Base-by-base conservation (phyloP, 2,329 filamentous ascomycete genomes). In the Exophiala calicioides region DNA sequence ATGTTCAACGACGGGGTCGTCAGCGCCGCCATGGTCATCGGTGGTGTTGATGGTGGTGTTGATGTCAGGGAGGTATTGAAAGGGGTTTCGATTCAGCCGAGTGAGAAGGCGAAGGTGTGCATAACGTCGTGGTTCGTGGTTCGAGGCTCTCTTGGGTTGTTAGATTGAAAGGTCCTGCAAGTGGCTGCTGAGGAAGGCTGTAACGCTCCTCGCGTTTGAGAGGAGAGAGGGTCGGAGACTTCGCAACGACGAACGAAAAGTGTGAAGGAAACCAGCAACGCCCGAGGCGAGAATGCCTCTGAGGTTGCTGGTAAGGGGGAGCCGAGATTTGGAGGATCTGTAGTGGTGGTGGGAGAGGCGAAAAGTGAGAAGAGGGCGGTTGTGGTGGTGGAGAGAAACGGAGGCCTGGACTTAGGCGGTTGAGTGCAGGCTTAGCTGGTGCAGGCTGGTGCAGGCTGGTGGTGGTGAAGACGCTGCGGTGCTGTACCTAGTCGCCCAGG, bases 11-110 rank as follows among this genome's bases (percentile, higher is more conserved):
- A 35, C 7, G 27, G 21, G 33, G 44, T 47, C 47, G 48, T 52
- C 48, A 46, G 44, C 41, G 48, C 42, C 44, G 52, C 23, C 52
- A 55, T 55, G 37, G 23, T 49, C 40, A 23, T 27, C 18, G 10
- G 26, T 45, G 18, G 12, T 38, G 42, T 31, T 31, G 37, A 9
- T 15, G 31, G 26, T 31, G 16, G 39, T 34, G n/a, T 30, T 30
- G 34, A 33, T 44, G 35, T 26, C 33, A 35, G 31, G 30, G 18
- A 46, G 23, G 21, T 42, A n/a, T 15, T 30, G 33, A 33, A 35
- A 38, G 31, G 23, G 19, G 24, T 15, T 39, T 42, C 36, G 23
- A 49, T 40, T 49, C 37, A 51, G 37, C 40, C 18, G 41, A 46
- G 32, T 43, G 21, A 33, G 41, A 32, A 27, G 29, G 24, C 21